These are phyloP conservation scores for Fragaria nilgerrensis DNA, from an alignment of 306 rosid genomes.

Conservation along the genomic window DNA sequence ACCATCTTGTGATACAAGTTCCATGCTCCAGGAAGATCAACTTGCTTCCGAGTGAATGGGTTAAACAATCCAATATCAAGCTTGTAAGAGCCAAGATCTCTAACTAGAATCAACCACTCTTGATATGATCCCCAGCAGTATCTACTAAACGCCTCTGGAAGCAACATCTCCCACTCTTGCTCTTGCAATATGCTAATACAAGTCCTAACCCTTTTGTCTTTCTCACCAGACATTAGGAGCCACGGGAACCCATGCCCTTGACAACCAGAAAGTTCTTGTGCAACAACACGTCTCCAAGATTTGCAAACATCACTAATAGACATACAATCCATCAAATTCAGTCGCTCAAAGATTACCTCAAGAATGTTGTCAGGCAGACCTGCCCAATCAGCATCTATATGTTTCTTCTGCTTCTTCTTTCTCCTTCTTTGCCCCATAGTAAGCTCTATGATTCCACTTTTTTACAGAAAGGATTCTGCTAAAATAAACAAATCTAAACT, in stretches of 20 bases:
- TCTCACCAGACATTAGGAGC: slow-evolving; percentile 57
- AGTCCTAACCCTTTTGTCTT: slow-evolving; percentile 39
- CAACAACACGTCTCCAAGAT: slow-evolving; percentile 49
- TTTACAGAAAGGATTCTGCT: not conserved
- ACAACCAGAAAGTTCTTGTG: slow-evolving; percentile 48
- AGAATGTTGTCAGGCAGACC: slow-evolving; percentile 36
- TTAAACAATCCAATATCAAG: slow-evolving; percentile 48
- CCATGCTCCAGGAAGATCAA: slow-evolving; percentile 49
- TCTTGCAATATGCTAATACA: slow-evolving; percentile 51
- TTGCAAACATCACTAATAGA: slow-evolving; percentile 53
- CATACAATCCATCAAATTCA: slow-evolving; percentile 42
- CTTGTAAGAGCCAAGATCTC: slow-evolving; percentile 28
- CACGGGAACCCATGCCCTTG: slow-evolving; percentile 51
- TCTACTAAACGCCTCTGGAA: slow-evolving; percentile 39
- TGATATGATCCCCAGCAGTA: slow-evolving; percentile 64
- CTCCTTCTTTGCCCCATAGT: slow-evolving; percentile 34
- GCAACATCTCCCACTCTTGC: slow-evolving; percentile 52
- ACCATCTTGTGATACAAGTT: slow-evolving; percentile 65
- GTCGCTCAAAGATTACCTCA: slow-evolving; percentile 38
- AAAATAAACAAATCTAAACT: not conserved
- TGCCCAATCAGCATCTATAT: slow-evolving; percentile 41
- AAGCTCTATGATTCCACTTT: slow-evolving; percentile 21
- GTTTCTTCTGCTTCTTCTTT: slow-evolving; percentile 24
- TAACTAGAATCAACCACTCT: slow-evolving; percentile 60
- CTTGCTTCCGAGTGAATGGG: slow-evolving; percentile 44